Evolutionary conservation across 805 yeast genomes (phyloP).

Genomic region (Sugiyamaella mastotermitis): DNA sequence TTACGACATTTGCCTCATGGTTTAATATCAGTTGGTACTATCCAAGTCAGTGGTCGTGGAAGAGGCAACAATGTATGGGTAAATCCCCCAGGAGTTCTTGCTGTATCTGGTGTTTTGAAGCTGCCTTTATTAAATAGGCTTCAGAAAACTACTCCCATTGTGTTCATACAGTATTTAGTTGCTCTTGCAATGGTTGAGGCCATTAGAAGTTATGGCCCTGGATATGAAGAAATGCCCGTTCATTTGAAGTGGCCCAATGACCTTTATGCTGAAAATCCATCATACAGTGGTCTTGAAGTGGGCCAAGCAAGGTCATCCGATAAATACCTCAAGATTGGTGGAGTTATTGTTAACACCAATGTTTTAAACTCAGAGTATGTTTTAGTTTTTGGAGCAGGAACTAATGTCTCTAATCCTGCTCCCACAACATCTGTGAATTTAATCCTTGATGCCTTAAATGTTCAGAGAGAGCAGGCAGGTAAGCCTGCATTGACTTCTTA

Average conservation of each 20-base stretch:
- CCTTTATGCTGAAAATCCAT: conserved; percentile 67
- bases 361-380: conserved; percentile 53
- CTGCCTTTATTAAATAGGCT: conserved; percentile 39
- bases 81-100: conserved; percentile 87
- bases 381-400: conserved; percentile 79
- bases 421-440: conserved; percentile 87
- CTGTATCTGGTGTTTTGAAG: conserved; percentile 65
- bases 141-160: conserved; percentile 45
- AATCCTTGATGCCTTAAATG: conserved; percentile 58
- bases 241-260: conserved; percentile 97
- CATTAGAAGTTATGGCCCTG: conserved; percentile 54
- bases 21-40: conserved; percentile 59
- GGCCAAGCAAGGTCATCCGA: conserved; percentile 20
- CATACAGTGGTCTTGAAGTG: conserved; percentile 21
- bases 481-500: conserved; percentile 40
- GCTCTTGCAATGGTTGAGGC: conserved; percentile 81
- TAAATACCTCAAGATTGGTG: conserved; percentile 67
- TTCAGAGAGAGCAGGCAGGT: conserved; percentile 39
- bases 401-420: conserved; percentile 75
- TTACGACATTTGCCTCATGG: conserved; percentile 65
- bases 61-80: conserved; percentile 95
- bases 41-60: conserved; percentile 88
- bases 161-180: conserved; percentile 79
- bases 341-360: conserved; percentile 77
- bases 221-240: conserved; percentile 71